phyloP scores from a whole-genome alignment of 768 basidiomycete species.

The Kwoniella mangroviensis region DNA sequence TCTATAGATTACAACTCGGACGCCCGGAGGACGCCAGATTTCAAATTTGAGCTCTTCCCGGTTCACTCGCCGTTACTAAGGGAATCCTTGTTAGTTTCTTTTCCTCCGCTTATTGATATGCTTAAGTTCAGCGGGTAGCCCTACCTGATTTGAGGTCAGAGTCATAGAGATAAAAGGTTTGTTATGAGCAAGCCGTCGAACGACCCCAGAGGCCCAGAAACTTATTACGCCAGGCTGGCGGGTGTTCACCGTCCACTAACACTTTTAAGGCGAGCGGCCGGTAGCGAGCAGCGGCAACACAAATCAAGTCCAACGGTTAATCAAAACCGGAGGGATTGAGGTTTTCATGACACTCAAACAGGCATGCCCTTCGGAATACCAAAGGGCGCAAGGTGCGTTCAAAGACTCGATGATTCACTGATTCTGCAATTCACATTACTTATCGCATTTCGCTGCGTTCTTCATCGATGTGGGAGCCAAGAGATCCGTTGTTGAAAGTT shows the following conservation, averaged over 20 bases:
- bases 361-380: constrained; percentile 70
- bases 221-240: constrained; percentile 63
- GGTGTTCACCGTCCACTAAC: constrained; percentile 58
- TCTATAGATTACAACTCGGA: constrained; percentile 81
- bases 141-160: constrained; percentile 79
- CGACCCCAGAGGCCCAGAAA: constrained; percentile 41
- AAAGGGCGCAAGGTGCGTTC: constrained; percentile 78
- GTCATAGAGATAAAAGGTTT: constrained; percentile 28
- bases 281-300: constrained; percentile 28
- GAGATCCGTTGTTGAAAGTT: constrained; percentile 71
- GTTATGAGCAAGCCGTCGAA: constrained; percentile 43
- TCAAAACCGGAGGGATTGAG: constrained; percentile 42
- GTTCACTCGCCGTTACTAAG: constrained; percentile 86
- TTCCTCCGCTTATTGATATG: constrained; percentile 89
- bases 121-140: constrained; percentile 86
- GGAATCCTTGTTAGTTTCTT: constrained; percentile 90
- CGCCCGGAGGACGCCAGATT: constrained; percentile 69
- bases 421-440: constrained; percentile 83
- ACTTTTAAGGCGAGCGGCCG: constrained; percentile 60
- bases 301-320: constrained; percentile 36
- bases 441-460: constrained; percentile 79
- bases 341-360: constrained; percentile 69
- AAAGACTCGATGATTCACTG: constrained; percentile 84
- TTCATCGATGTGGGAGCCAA: constrained; percentile 81
- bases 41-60: constrained; percentile 82